A percentile compares a stretch with the other conserved stretches of the same genome.
phyloP scores from a whole-genome alignment of 208 protist genomes.

The Acanthamoeba culbertsoni region DNA sequence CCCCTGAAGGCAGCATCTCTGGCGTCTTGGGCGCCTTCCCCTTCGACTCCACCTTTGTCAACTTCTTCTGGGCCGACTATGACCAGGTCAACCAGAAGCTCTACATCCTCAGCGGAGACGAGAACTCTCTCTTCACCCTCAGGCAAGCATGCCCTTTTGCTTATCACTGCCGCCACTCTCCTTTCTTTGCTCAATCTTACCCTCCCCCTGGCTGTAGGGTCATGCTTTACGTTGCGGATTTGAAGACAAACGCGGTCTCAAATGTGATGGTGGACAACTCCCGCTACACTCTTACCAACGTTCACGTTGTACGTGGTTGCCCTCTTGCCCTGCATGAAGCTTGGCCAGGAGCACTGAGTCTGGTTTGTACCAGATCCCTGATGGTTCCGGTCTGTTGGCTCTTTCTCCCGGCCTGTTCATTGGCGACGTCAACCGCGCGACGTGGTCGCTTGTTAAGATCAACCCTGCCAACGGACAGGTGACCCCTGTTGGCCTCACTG shows the following conservation, averaged over 20 bases:
- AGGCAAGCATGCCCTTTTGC: background rate
- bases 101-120: background rate
- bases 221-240: background rate
- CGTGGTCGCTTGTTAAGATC: background rate
- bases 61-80: conserved; percentile 32
- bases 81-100: background rate
- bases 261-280: background rate
- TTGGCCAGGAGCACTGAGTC: background rate
- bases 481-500: background rate
- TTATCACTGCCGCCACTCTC: background rate
- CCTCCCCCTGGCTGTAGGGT: background rate
- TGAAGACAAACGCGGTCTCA: background rate
- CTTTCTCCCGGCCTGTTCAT: background rate
- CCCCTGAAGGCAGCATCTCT: background rate
- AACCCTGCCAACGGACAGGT: background rate
- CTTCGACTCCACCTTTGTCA: too few species aligned
- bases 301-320: background rate
- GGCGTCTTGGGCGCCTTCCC: background rate
- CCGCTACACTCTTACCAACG: background rate
- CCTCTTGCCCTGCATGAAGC: background rate
- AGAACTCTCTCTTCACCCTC: background rate
- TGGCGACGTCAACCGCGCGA: background rate
- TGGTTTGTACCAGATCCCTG: too few species aligned
- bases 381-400: background rate
- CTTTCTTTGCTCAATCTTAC: background rate